Base-by-base conservation (phyloP, 1,284 basidiomycete genomes). In the Bondarzewia mesenterica region DNA sequence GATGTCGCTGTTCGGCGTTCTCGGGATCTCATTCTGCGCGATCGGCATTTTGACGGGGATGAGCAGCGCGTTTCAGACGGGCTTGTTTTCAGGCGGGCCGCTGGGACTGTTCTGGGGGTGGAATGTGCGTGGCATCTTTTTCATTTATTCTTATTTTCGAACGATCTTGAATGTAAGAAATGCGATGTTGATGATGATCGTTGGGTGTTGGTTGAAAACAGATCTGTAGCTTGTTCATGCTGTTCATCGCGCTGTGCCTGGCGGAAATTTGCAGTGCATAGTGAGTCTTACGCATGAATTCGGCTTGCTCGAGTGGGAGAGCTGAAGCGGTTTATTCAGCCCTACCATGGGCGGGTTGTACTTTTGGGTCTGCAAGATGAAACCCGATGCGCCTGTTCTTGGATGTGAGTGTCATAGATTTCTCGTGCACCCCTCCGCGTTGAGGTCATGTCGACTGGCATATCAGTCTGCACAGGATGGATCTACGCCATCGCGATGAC, bases 301-400 rank as follows among this genome's bases (percentile, higher is more conserved):
- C n/a, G n/a, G n/a, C n/a, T n/a, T n/a, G n/a, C n/a, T n/a, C n/a
- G n/a, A n/a, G n/a, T n/a, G n/a, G n/a, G n/a, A n/a, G n/a, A n/a
- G n/a, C n/a, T n/a, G n/a, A n/a, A n/a, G n/a, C n/a, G n/a, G n/a
- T 22, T 12, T 10, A n/a, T 29, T 45, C 36, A 77, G 73, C 51
- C 74, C 76, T 1, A 77, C 77, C 2, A 72, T 78, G 68, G 78
- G 77, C 16, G 77, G 77, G 3, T 60, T 80, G 35, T 80, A 80
- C 58, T 80, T 79, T 56, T 80, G 77, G 77, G 78, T 78, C n/a
- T 78, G 74, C 64, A 76, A 72, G 57, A 77, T 80, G 76, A 78
- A 78, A 54, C 75, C 77, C 0, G 70, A 78, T 38, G 54, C 63
- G 7, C 77, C 78, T 2, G 61, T 78, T 21, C 65, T 80, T 7